Evolutionary conservation across 2,329 filamentous ascomycete species (phyloP).

Genomic region (Fusarium sp.): DNA sequence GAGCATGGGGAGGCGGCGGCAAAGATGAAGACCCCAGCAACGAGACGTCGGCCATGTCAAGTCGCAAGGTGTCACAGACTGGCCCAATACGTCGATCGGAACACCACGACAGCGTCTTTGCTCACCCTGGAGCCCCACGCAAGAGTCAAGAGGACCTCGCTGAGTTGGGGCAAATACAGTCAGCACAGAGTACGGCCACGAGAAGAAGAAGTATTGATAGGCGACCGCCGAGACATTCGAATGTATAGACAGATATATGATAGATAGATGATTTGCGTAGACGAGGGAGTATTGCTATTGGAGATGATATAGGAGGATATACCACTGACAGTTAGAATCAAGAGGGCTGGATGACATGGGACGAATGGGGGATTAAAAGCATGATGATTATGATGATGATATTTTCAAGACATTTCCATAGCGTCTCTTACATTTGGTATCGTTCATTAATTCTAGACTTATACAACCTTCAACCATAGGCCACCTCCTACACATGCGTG

Average conservation of each 20-base stretch:
- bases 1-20: constrained; percentile 62
- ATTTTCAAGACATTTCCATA: neutral
- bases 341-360: neutral
- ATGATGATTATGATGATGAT: neutral
- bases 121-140: constrained; percentile 43
- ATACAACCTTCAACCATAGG: neutral
- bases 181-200: constrained; percentile 47
- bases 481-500: neutral
- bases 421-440: constrained; percentile 6
- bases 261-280: neutral
- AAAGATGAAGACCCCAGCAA: constrained; percentile 34
- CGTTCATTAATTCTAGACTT: constrained; percentile 17
- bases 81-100: constrained; percentile 13
- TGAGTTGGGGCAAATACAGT: constrained; percentile 49
- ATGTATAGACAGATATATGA: constrained; percentile 14
- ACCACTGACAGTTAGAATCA: constrained; percentile 8
- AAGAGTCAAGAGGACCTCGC: constrained; percentile 52
- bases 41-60: constrained; percentile 31
- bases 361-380: neutral
- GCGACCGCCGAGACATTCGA: constrained; percentile 23
- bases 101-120: constrained; percentile 43
- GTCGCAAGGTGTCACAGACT: constrained; percentile 20
- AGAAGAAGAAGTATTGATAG: constrained; percentile 46
- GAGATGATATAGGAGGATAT: constrained; percentile 21
- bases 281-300: constrained; percentile 6